Evolutionary conservation across 331 rosid genomes (phyloP), one percentile per base, ranked within the genome.

Genomic region (Rhamnella rubrinervis): DNA sequence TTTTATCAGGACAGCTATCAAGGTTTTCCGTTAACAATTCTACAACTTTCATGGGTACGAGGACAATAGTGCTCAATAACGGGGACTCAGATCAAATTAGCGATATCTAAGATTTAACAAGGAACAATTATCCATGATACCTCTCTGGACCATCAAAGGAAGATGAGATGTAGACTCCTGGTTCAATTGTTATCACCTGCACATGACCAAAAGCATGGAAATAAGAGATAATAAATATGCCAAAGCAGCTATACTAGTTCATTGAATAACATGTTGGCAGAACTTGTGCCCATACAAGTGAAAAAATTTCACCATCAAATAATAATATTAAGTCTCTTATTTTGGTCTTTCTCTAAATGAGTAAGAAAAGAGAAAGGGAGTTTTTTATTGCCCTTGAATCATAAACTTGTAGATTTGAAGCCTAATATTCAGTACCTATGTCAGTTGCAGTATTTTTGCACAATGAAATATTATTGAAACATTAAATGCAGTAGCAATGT

Each of bases 171-270:
- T 93, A 93, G 62, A 88, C 85, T 70, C 97, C 97, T 2, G 97
- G 98, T 77, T 93, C 98, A 83, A 93, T 85, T 63, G 98, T 85
- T 82, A 93, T 90, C 53, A 93, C 89, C 97, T 93, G 84, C 76
- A 46, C 81, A 65, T 37, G 73, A 81, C 62, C 56, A 61, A 60
- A 23, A 72, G 60, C 37, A 55, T 52, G 7, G 38, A 67, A 14
- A 35, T 49, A 51, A 52, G n/a, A 44, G 63, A 8, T 28, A 39
- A 59, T 13, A 65, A 63, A 16, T 60, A 64, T 28, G 28, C 46
- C 47, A 58, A 56, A 50, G 49, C 25, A 56, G 28, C 57, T 11
- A 16, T 0, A 35, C 49, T 25, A 21, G 38, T 53, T 46, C 25
- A 38, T 53, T 18, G 19, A 26, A 52, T 16, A 70, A 16, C n/a